Percentiles rank a stretch among this genome's conserved stretches.
phyloP scores from a whole-genome alignment of 2,329 filamentous ascomycete species.

The Botrytis medusae region DNA sequence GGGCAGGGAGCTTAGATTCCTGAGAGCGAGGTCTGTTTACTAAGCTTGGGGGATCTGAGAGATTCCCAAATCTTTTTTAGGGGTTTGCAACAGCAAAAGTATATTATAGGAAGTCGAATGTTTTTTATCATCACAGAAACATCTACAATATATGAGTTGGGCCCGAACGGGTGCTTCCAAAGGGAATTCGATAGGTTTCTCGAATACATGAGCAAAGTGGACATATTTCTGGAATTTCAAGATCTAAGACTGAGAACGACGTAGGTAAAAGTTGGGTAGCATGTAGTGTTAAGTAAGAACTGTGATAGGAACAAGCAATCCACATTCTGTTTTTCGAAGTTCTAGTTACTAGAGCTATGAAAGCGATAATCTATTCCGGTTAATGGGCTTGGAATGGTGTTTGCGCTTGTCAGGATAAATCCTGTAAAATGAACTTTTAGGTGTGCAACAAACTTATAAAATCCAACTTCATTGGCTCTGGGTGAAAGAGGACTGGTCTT shows the following conservation, averaged over 20 bases:
- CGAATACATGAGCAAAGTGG: background rate
- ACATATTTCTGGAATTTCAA: background rate
- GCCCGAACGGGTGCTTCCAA: rapidly evolving
- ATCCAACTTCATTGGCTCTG: no score
- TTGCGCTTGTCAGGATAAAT: background rate
- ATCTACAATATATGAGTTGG: background rate
- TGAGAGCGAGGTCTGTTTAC: no score
- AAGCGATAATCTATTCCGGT: background rate
- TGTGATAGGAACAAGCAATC: background rate
- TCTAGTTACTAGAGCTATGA: background rate
- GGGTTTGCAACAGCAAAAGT: background rate
- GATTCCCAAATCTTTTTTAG: background rate
- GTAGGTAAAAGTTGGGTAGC: background rate
- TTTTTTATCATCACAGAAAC: background rate
- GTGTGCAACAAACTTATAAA: background rate
- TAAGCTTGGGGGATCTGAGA: background rate
- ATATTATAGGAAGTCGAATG: background rate
- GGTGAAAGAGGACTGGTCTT: no score
- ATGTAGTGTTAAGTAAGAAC: background rate
- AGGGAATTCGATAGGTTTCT: background rate
- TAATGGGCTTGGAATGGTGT: background rate
- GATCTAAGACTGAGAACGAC: background rate
- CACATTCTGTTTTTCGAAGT: background rate
- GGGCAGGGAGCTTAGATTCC: no score
- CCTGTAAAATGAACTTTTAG: background rate